Percentiles rank a stretch among this genome's conserved stretches.
phyloP scores from a whole-genome alignment of 257 asterid genomes.

The Gardenia jasminoides region DNA sequence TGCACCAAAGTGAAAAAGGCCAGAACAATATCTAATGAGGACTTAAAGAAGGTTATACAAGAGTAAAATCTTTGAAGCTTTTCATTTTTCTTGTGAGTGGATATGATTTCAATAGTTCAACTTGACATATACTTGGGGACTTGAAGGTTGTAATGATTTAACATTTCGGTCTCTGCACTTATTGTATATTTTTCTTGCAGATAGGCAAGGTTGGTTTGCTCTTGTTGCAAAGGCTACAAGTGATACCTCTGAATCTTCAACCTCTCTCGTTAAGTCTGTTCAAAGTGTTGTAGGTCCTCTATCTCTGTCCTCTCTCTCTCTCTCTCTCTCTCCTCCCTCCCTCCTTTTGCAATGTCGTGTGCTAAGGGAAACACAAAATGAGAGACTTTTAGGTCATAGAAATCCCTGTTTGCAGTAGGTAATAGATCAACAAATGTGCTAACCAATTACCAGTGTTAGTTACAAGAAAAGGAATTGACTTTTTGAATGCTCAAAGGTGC shows the following conservation, averaged over 20 bases:
- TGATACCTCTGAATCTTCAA: conserved; percentile 63
- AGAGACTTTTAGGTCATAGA: neutral
- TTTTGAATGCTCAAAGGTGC: neutral
- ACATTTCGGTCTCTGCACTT: conserved; percentile 7
- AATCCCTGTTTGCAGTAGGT: neutral
- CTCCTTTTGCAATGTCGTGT: neutral
- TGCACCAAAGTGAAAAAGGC: neutral
- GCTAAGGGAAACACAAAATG: neutral
- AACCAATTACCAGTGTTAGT: neutral
- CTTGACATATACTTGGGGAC: neutral
- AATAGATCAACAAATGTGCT: neutral
- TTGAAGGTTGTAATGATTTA: neutral
- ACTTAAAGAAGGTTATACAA: neutral
- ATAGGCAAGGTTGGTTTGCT: conserved; percentile 35
- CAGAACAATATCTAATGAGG: neutral
- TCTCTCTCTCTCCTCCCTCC: too few species aligned
- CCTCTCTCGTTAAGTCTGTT: conserved; percentile 47
- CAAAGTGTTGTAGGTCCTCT: conserved; percentile 62
- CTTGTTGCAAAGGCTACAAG: conserved; percentile 62
- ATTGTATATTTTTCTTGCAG: conserved; percentile 32
- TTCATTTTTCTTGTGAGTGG: neutral
- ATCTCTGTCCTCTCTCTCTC: conserved; percentile 11
- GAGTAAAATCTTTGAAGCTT: neutral
- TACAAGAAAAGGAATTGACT: neutral
- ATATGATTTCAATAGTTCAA: too few species aligned